A percentile compares a stretch with the other conserved stretches of the same genome.
phyloP scores from a whole-genome alignment of 2,329 filamentous ascomycete genomes.

The Phaeoacremonium minimum region DNA sequence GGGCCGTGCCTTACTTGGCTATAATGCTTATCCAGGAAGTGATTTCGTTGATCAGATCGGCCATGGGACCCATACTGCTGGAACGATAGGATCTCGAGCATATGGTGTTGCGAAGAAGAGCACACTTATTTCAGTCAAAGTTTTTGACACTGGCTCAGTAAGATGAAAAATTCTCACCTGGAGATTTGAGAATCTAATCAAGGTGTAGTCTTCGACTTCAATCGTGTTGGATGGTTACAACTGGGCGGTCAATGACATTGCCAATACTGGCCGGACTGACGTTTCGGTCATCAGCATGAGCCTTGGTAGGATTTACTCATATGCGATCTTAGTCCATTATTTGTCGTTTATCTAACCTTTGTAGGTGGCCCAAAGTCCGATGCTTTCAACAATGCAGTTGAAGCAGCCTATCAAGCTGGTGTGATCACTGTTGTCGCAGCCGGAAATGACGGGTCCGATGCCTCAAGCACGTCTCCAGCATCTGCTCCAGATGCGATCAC shows the following conservation, averaged over 20 bases:
- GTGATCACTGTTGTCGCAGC: slow-evolving; percentile 36
- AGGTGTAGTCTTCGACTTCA: background rate
- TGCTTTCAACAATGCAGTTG: slow-evolving; percentile 32
- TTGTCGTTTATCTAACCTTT: slow-evolving; percentile 10
- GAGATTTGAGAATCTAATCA: too few species aligned
- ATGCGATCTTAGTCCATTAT: background rate
- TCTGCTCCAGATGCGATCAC: slow-evolving; percentile 32
- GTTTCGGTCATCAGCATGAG: slow-evolving; percentile 7
- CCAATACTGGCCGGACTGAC: background rate
- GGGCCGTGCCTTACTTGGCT: slow-evolving; percentile 20
- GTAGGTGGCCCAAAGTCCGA: slow-evolving; percentile 6
- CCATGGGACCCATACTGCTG: slow-evolving; percentile 27
- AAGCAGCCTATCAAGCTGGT: slow-evolving; percentile 24
- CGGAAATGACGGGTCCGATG: slow-evolving; percentile 30
- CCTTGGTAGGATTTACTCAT: background rate
- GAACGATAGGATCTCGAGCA: slow-evolving; percentile 18
- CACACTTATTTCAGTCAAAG: slow-evolving; percentile 24
- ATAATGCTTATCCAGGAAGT: slow-evolving; percentile 14
- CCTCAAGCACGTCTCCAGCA: slow-evolving; percentile 25
- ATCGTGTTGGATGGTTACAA: slow-evolving; percentile 13
- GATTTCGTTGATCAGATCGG: slow-evolving; percentile 16
- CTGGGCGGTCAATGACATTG: slow-evolving; percentile 18
- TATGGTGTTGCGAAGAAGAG: slow-evolving; percentile 25
- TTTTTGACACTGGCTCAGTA: slow-evolving; percentile 11
- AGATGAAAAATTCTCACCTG: too few species aligned